Conservation (phyloP, 1,284 basidiomycete species). For the Singerocomus inundabilis region DNA sequence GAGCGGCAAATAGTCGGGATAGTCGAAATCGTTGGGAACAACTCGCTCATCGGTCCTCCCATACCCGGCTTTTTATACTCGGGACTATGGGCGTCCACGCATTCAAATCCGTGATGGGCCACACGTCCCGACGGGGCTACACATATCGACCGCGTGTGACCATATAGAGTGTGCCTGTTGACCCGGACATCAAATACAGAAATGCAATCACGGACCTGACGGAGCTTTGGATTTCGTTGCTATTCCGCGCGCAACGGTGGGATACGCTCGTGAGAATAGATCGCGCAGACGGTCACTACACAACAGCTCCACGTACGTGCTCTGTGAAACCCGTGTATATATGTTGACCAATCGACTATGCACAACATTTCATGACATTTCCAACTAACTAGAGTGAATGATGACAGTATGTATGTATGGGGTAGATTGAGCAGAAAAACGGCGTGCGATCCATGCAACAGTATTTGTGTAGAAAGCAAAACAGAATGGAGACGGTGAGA, state of each 20-base stretch:
- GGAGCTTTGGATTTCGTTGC: too few relatives aligned
- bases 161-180: background rate
- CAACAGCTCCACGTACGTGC: too few relatives aligned
- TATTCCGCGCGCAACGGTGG: too few relatives aligned
- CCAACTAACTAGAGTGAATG: conserved; percentile 15
- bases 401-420: conserved; percentile 26
- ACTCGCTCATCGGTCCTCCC: too few relatives aligned
- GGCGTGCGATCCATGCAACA: conserved; percentile 22
- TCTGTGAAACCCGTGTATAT: too few relatives aligned
- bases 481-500: background rate
- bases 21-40: too few relatives aligned
- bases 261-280: too few relatives aligned
- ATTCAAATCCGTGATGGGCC: background rate
- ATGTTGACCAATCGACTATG: too few relatives aligned
- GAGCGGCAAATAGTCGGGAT: too few relatives aligned
- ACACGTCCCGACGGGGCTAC: background rate
- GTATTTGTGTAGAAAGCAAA: conserved; percentile 18
- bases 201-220: too few relatives aligned
- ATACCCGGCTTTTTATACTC: too few relatives aligned
- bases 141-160: background rate
- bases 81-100: background rate
- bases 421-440: conserved; percentile 28
- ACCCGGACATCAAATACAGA: background rate
- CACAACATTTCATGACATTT: conserved; percentile 14
- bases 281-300: too few relatives aligned